Percentiles rank a stretch among this genome's conserved stretches.
Evolutionary conservation across 257 asterid species (phyloP).

Genomic region (Lycium barbarum): DNA sequence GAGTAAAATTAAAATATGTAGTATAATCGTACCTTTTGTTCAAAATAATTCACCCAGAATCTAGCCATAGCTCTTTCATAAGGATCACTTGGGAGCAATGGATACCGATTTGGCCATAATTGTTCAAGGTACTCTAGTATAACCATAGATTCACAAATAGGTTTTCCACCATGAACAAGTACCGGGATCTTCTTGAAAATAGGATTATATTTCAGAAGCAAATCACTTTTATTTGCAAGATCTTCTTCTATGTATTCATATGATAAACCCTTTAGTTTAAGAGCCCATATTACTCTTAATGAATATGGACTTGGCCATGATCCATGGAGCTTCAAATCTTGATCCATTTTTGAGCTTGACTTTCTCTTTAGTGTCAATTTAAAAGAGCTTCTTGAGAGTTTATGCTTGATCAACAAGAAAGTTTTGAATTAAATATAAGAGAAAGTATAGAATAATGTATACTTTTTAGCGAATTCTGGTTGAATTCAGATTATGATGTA

Average conservation of each 20-base stretch:
- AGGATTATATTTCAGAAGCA: constrained; percentile 32
- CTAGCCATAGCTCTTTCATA: constrained; percentile 31
- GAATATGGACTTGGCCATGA: constrained; percentile 31
- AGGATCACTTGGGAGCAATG: constrained; percentile 31
- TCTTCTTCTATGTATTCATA: constrained; percentile 34
- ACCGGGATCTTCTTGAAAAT: constrained; percentile 32
- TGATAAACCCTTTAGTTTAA: constrained; percentile 31
- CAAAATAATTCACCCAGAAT: constrained; percentile 28
- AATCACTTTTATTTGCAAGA: constrained; percentile 29
- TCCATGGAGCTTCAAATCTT: constrained; percentile 33
- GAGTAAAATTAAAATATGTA: not conserved
- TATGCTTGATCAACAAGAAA: constrained; percentile 24
- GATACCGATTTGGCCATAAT: constrained; percentile 30
- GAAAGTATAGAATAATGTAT: not conserved
- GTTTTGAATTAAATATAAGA: not conserved
- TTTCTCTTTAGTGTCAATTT: not conserved
- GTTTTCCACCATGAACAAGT: constrained; percentile 33
- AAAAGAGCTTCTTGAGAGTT: not conserved
- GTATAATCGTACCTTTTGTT: constrained; percentile 27
- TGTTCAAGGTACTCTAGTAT: constrained; percentile 36
- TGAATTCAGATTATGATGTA: not conserved
- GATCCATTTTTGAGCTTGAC: not conserved
- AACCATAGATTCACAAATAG: constrained; percentile 32
- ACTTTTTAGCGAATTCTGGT: not conserved
- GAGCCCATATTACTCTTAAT: constrained; percentile 33